Percentiles rank a stretch among this genome's conserved stretches.
Conservation (phyloP, 805 yeast genomes). For the Blastobotrys mokoenaii region DNA sequence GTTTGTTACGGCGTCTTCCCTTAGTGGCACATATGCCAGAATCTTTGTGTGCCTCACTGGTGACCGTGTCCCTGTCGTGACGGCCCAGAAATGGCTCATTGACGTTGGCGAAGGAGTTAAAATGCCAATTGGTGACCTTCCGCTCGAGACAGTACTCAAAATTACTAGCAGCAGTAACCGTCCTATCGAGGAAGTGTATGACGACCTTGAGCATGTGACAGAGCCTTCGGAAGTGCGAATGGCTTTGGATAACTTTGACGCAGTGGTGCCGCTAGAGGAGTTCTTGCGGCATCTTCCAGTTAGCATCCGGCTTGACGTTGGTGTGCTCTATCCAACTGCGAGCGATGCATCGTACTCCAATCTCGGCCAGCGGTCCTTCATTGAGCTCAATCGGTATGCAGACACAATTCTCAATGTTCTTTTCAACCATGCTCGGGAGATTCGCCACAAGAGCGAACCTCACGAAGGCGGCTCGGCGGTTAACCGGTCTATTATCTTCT, state of each 20-base stretch:
- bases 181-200: slow-evolving; percentile 20
- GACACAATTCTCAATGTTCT: slow-evolving; percentile 64
- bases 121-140: slow-evolving; percentile 54
- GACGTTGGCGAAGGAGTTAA: slow-evolving; percentile 35
- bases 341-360: slow-evolving; percentile 25
- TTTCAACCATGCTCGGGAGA: slow-evolving; percentile 61
- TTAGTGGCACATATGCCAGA: slow-evolving; percentile 71
- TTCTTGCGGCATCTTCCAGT: slow-evolving; percentile 49
- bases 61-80: slow-evolving; percentile 78
- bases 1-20: slow-evolving; percentile 84
- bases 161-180: slow-evolving; percentile 1
- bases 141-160: slow-evolving; percentile 13
- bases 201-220: slow-evolving; percentile 21
- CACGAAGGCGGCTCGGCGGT: slow-evolving; percentile 12
- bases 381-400: slow-evolving; percentile 62
- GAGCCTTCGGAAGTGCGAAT: slow-evolving; percentile 34
- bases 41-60: slow-evolving; percentile 60
- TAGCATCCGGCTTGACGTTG: slow-evolving; percentile 60
- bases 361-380: slow-evolving; percentile 27
- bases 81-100: slow-evolving; percentile 14
- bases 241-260: slow-evolving; percentile 36
- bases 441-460: slow-evolving; percentile 18
- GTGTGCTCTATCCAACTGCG: slow-evolving; percentile 62
- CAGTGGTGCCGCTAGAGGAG: slow-evolving; percentile 49
- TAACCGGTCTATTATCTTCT: slow-evolving; percentile 64